A percentile compares a stretch with the other conserved stretches of the same genome.
Evolutionary conservation across 805 yeast species (phyloP).

Genomic region (Candida saitoana): DNA sequence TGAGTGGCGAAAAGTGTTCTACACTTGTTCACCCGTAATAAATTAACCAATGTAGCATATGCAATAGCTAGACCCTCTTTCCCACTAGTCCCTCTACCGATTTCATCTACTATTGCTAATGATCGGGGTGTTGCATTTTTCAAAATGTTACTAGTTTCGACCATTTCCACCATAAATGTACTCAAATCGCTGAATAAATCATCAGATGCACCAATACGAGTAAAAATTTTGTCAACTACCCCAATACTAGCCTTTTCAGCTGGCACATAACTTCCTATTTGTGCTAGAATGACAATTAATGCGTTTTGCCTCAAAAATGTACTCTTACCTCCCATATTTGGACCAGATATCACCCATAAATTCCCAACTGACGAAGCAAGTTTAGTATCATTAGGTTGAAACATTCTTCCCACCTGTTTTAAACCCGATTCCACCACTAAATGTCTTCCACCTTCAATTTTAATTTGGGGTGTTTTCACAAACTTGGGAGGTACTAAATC

Average conservation of each 20-base stretch:
- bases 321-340: slow-evolving; percentile 87
- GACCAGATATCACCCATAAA: slow-evolving; percentile 70
- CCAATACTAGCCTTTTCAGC: slow-evolving; percentile 59
- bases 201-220: slow-evolving; percentile 86
- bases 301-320: slow-evolving; percentile 76
- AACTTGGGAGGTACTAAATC: slow-evolving; percentile 64
- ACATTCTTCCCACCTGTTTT: slow-evolving; percentile 42
- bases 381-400: slow-evolving; percentile 39
- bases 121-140: slow-evolving; percentile 52
- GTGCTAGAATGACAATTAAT: slow-evolving; percentile 64
- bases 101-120: slow-evolving; percentile 67
- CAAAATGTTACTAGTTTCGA: slow-evolving; percentile 61
- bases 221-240: slow-evolving; percentile 70
- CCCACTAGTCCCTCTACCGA: slow-evolving; percentile 85
- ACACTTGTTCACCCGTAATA: slow-evolving; percentile 54
- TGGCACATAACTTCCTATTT: slow-evolving; percentile 72
- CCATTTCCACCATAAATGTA: slow-evolving; percentile 82
- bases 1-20: slow-evolving; percentile 88
- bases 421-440: slow-evolving; percentile 80
- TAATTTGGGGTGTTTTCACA: slow-evolving; percentile 42
- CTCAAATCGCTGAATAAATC: slow-evolving; percentile 71
- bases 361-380: slow-evolving; percentile 17
- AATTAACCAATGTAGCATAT: slow-evolving; percentile 61
- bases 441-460: slow-evolving; percentile 70
- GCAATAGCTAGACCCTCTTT: slow-evolving; percentile 84